phyloP scores from a whole-genome alignment of 1,139 yeast species.

The Magnusiomyces clavatus region DNA sequence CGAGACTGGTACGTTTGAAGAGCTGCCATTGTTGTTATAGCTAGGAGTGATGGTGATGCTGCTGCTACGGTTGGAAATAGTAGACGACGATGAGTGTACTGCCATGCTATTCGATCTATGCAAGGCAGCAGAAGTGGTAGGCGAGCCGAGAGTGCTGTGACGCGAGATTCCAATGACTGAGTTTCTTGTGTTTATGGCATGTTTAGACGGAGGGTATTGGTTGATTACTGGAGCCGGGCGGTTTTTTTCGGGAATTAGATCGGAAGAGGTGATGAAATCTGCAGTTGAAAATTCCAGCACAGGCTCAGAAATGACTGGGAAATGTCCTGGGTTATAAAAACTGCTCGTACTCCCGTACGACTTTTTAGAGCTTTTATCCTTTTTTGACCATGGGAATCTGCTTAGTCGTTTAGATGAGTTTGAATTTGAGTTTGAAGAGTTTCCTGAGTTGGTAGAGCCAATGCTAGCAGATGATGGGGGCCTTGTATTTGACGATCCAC shows the following conservation, averaged over 20 bases:
- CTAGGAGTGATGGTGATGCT: too few species aligned
- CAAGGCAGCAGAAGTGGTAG: neutral
- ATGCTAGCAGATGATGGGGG: neutral
- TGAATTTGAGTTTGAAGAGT: slow-evolving; percentile 1
- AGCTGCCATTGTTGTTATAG: too few species aligned
- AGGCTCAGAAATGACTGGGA: slow-evolving; percentile 15
- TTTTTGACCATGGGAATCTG: neutral
- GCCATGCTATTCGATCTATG: neutral
- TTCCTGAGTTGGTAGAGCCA: slow-evolving; percentile 2
- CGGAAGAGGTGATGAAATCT: slow-evolving; percentile 11
- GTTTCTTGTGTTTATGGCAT: slow-evolving; percentile 12
- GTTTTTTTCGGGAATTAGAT: neutral
- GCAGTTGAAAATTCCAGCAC: slow-evolving; percentile 12
- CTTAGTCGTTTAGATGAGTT: neutral
- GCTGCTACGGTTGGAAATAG: neutral
- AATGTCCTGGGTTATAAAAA: slow-evolving; percentile 11
- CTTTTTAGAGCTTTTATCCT: neutral
- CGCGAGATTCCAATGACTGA: slow-evolving; percentile 6
- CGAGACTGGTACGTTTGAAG: too few species aligned
- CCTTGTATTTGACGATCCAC: too few species aligned
- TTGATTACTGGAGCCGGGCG: slow-evolving; percentile 12
- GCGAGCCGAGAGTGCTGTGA: neutral
- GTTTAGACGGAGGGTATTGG: slow-evolving; percentile 11
- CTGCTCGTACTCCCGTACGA: slow-evolving; percentile 1
- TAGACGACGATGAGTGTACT: neutral